Base-by-base conservation (phyloP, 345 rosid species). In the Ailanthus altissimus region DNA sequence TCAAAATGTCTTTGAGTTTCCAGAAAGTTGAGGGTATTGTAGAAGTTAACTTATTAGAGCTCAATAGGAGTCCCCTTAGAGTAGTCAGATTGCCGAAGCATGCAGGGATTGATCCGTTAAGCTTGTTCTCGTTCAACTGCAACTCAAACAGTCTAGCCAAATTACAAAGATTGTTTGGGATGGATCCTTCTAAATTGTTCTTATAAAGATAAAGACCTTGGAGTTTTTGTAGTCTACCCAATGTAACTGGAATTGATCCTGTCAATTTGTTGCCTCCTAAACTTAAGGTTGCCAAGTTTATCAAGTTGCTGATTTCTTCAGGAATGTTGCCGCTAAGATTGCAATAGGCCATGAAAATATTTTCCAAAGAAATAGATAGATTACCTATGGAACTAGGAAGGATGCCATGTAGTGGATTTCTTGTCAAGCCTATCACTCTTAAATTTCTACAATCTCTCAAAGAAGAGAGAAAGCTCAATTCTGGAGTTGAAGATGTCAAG, bases 1-100 rank as follows among this genome's bases (percentile, higher is more conserved):
- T 0, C 74, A 80, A 50, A 28, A 80, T 36, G 70, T 76, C 68
- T 60, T 14, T 8, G 1, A 81, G 78, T 49, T 0, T 67, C 75
- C 76, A 76, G 13, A 83, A 47, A 8, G 61, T 16, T 0, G 72
- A 79, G 3, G 86, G 81, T 47, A 83, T 67, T 1, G 25, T 10
- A 13, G 75, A 71, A 42, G 51, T 59, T 8, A 83, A 61, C 1
- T 45, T 46, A 36, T 79, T 79, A 43, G 75, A 79, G 20, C 12
- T 4, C 38, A 75, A 53, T 0, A 8, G 26, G 4, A 79, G 65
- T 2, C 0, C 0, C 13, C 78, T 49, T 28, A 74, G 5, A 61
- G 78, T 47, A 16, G 8, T 61, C 0, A 79, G 32, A 42, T 62
- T 51, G 20, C 62, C 69, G 28, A 79, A 25, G 51, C 82, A 75